Evolutionary conservation across 768 basidiomycete genomes (phyloP), one percentile per base, ranked within the genome.

Genomic region (Tulasnella sp.): DNA sequence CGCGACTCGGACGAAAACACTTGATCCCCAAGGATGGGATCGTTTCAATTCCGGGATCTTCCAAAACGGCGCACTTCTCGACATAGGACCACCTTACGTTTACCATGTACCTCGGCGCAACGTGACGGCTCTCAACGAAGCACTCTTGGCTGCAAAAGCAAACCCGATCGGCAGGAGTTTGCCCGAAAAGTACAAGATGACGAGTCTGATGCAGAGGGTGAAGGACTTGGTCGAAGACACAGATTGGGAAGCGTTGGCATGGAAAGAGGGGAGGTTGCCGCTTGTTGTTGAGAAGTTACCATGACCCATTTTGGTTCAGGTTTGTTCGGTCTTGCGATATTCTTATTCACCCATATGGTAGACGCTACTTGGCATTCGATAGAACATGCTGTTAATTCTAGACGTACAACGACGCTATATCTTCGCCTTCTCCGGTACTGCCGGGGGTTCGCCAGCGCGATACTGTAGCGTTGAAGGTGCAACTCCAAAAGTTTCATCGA

Each of bases 381-480:
- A 64, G 58, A 64, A 25, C 31, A 64, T 64, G 29, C 8, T 64
- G 29, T 14, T 64, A 34, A 5, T 17, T 34, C 4, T 64, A 12
- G 58, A 11, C 11, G 31, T 64, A 64, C 58, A 38, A 70, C 68
- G 31, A 3, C 2, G 17, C 70, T 22, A 76, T 69, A 76, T 76
- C 40, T 76, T 76, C 7, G 75, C 77, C 39, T 69, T 76, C 9
- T 39, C 73, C 6, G 76, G 58, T 64, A 64, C n/a, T 52, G 39
- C 67, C 19, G 67, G 69, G 45, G 67, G 25, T 39, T 78, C 71
- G 38, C 39, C 69, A 71, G 39, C 75, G 84, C 90, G 89, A 83
- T 91, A 87, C 34, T 93, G 88, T 29, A 94, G 82, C 11, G 93
- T 94, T 9, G 93, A 94, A 0, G 93, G 93, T 6, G 93, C 93